Percentiles rank a stretch among this genome's conserved stretches.
Evolutionary conservation across 2,329 filamentous ascomycete species (phyloP).

Genomic region (Colletotrichum ledebouriae): DNA sequence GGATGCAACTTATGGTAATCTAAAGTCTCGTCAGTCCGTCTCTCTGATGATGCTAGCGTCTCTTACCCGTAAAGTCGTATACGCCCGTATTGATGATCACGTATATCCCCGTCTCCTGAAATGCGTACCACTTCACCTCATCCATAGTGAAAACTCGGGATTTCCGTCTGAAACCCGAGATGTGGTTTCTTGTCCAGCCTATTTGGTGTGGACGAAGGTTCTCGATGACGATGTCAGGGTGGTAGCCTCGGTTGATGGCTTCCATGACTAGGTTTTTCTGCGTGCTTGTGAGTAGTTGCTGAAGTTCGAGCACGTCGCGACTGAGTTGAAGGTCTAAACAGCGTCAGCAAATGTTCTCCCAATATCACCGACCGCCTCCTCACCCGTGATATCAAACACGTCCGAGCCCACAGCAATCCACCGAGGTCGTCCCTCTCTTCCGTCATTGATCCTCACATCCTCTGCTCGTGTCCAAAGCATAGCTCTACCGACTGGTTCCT

Average conservation of each 20-base stretch:
- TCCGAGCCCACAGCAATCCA: not conserved
- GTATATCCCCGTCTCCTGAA: slow-evolving; percentile 14
- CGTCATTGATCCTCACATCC: slow-evolving; percentile 5
- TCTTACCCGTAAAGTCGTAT: slow-evolving; percentile 32
- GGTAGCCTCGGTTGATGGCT: not conserved
- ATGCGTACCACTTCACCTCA: slow-evolving; percentile 29
- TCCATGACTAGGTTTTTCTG: not conserved
- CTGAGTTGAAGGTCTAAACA: not conserved
- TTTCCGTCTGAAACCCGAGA: not conserved
- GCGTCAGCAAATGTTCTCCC: not conserved
- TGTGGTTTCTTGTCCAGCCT: not conserved
- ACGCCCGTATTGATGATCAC: slow-evolving; percentile 17
- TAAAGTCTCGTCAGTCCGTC: not conserved
- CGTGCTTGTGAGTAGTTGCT: not conserved
- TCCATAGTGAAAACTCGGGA: not conserved
- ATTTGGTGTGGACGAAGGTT: not conserved
- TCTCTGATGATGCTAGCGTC: not conserved
- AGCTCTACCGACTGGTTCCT: not conserved
- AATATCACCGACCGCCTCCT: not conserved
- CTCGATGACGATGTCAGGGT: not conserved
- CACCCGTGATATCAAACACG: slow-evolving; percentile 6
- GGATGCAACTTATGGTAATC: slow-evolving; percentile 25
- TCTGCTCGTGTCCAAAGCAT: slow-evolving; percentile 3
- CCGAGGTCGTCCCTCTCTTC: not conserved
- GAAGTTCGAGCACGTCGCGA: not conserved